Evolutionary conservation across 305 asterid species (phyloP).

Genomic region (Solanum aculeatissimum): DNA sequence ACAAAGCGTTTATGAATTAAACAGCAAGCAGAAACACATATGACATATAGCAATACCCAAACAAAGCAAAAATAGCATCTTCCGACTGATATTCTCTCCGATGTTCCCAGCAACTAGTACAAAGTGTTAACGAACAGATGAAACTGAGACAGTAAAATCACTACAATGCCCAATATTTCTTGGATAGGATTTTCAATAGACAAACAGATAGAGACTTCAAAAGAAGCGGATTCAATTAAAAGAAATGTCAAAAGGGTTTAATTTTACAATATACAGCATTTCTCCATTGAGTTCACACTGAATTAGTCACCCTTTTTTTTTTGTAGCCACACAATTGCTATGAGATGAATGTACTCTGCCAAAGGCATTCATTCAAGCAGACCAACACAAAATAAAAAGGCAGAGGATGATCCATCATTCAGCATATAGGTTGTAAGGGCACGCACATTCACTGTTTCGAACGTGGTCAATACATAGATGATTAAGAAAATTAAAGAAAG

Average conservation of each 20-base stretch:
- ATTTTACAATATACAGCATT: background rate
- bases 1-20: too few relatives aligned
- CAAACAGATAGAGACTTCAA: background rate
- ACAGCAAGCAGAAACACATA: background rate
- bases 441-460: background rate
- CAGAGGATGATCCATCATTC: background rate
- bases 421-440: background rate
- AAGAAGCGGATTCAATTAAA: background rate
- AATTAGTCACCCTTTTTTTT: background rate
- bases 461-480: background rate
- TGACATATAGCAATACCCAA: background rate
- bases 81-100: background rate
- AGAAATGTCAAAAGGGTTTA: background rate
- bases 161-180: background rate
- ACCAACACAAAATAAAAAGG: background rate
- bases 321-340: background rate
- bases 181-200: background rate
- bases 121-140: background rate
- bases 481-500: background rate
- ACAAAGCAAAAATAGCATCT: background rate
- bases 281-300: background rate
- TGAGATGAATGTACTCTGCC: background rate
- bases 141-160: background rate
- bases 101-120: background rate
- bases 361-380: background rate